phyloP scores from a whole-genome alignment of 257 asterid genomes.

The Nicotiana otophora region DNA sequence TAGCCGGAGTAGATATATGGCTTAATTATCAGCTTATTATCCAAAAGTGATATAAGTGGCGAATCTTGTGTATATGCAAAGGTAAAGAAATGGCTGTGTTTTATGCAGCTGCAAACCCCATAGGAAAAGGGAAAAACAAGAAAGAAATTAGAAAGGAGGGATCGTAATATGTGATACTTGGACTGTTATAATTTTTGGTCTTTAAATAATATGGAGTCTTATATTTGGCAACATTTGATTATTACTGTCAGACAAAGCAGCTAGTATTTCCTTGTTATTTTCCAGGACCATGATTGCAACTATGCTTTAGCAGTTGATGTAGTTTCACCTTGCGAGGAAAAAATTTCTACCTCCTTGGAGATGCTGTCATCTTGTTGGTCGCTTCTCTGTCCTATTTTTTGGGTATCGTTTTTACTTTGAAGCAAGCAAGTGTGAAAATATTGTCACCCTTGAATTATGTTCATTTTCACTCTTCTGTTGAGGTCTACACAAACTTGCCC shows the following conservation, averaged over 20 bases:
- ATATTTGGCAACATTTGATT: neutral
- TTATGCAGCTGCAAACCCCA: neutral
- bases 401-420: neutral
- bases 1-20: neutral
- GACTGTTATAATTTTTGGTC: neutral
- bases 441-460: neutral
- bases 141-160: neutral
- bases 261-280: neutral
- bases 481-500: neutral
- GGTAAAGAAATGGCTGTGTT: neutral
- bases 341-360: neutral
- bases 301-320: neutral
- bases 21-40: neutral
- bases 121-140: neutral
- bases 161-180: neutral
- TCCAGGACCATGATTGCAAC: neutral
- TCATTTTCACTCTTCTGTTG: neutral
- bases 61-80: neutral
- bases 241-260: neutral
- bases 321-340: neutral
- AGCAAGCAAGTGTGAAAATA: neutral
- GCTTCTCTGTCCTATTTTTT: neutral
- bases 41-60: neutral
- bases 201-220: neutral
- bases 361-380: neutral